Evolutionary conservation across 495 filamentous ascomycete genomes (phyloP), one percentile per base, ranked within the genome.

Genomic region (Penicillium alfredii): DNA sequence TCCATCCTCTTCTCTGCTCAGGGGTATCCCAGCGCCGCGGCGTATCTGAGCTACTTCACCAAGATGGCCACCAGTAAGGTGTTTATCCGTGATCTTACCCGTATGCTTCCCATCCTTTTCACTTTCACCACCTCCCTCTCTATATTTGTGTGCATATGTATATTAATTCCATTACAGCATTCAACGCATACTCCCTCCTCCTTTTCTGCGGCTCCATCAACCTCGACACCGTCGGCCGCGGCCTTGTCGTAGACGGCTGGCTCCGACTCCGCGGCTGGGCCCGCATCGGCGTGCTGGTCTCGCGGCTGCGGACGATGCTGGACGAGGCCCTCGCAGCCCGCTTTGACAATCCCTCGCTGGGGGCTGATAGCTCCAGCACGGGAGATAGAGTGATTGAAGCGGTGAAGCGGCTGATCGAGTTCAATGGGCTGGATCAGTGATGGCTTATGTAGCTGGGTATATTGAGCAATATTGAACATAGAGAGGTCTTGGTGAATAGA

Each of bases 201-300:
- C 74, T 98, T n/a, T 96, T 98, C 61, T 81, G 81, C 6, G 90
- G 89, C 6, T 69, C 77, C 8, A 87, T 96, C 28, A 71, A 73
- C 29, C 74, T 98, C 2, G 92, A 98, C 58, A 94, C 88, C 0
- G 72, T 84, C 27, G 92, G 90, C 2, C 73, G 90, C 6, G 92
- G 93, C 3, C 65, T 98, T 2, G 64, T 96, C 9, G 86, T 98
- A 4, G 93, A 97, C 63, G 88, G 86, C 25, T 96, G 93, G 93
- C 60, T 97, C 22, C 72, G 85, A 19, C 64, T 97, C 14, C 74
- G 88, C 5, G 92, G 92, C 2, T 97, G 93, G 92, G 93, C 93
- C 2, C 70, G 93, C 13, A 89, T 98, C 35, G 92, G 92, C 8
- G 90, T 94, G 5, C 60, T 98, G 35, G 84, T 96, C 8, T 84